phyloP scores from a whole-genome alignment of 805 yeast species.

The Suhomyces xylopsoci region DNA sequence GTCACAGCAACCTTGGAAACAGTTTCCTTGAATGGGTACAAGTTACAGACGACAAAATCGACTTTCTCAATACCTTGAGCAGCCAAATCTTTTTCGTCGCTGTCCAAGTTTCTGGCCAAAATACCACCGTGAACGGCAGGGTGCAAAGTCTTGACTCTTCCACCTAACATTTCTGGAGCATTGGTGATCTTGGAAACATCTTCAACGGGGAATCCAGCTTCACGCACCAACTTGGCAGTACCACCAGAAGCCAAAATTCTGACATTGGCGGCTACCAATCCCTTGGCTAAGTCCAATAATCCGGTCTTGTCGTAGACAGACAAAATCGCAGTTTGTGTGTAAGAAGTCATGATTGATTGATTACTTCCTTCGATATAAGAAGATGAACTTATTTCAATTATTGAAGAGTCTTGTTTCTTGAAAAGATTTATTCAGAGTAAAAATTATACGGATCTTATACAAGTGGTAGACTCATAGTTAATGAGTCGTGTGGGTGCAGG shows the following conservation, averaged over 20 bases:
- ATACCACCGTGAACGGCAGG: slow-evolving; percentile 99
- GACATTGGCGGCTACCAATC: slow-evolving; percentile 82
- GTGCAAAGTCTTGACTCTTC: slow-evolving; percentile 96
- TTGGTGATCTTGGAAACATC: slow-evolving; percentile 94
- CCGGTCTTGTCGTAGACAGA: slow-evolving; percentile 99
- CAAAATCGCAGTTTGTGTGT: slow-evolving; percentile 83
- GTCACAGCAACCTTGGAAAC: slow-evolving; percentile 94
- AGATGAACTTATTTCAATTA: neutral
- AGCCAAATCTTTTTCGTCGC: slow-evolving; percentile 84
- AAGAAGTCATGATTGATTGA: slow-evolving; percentile 23
- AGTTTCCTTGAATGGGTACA: slow-evolving; percentile 97
- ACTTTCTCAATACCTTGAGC: slow-evolving; percentile 93
- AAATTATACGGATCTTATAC: neutral
- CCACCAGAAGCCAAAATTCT: slow-evolving; percentile 97
- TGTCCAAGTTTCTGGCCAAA: slow-evolving; percentile 86
- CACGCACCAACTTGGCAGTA: slow-evolving; percentile 89
- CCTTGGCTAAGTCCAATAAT: slow-evolving; percentile 91
- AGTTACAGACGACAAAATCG: slow-evolving; percentile 94
- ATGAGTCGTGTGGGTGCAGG: neutral
- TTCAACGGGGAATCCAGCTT: slow-evolving; percentile 97
- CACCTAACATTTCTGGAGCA: slow-evolving; percentile 99
- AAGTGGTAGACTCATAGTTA: neutral
- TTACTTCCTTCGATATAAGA: neutral
- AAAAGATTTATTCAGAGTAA: neutral
- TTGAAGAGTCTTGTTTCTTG: neutral